Evolutionary conservation across 2,329 filamentous ascomycete genomes (phyloP).

Genomic region (Chaetomiaceae sp.): DNA sequence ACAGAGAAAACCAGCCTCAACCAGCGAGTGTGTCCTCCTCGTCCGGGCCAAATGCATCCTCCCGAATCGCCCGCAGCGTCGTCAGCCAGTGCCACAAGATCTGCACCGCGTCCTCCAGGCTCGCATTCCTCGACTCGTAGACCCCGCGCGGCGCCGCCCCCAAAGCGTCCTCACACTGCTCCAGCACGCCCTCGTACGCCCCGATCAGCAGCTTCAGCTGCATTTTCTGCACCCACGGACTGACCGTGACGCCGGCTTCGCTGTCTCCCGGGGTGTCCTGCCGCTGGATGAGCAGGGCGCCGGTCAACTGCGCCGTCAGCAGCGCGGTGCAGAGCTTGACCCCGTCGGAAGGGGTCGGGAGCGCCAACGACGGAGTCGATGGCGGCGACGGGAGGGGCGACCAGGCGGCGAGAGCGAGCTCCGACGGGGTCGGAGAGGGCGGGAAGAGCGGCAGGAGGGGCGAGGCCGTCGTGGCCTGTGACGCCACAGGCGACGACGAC

Average conservation of each 20-base stretch:
- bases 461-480: too few species aligned
- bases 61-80: conserved; percentile 14
- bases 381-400: too few species aligned
- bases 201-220: conserved; percentile 19
- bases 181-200: conserved; percentile 17
- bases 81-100: conserved; percentile 20
- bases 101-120: conserved; percentile 7
- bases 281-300: background rate
- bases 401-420: too few species aligned
- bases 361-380: too few species aligned
- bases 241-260: too few species aligned
- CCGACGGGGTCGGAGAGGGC: too few species aligned
- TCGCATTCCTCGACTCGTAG: too few species aligned
- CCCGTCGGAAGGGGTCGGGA: too few species aligned
- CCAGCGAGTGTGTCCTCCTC: conserved; percentile 19
- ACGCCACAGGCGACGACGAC: too few species aligned
- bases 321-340: conserved; percentile 16
- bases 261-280: too few species aligned
- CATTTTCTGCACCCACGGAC: background rate
- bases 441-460: too few species aligned
- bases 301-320: conserved; percentile 14
- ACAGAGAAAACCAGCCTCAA: too few species aligned
- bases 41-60: conserved; percentile 6
- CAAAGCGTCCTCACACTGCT: conserved; percentile 1
- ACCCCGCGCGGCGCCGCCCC: background rate